Base-by-base conservation (phyloP, 1,284 basidiomycete genomes). In the Ustilago hordei region DNA sequence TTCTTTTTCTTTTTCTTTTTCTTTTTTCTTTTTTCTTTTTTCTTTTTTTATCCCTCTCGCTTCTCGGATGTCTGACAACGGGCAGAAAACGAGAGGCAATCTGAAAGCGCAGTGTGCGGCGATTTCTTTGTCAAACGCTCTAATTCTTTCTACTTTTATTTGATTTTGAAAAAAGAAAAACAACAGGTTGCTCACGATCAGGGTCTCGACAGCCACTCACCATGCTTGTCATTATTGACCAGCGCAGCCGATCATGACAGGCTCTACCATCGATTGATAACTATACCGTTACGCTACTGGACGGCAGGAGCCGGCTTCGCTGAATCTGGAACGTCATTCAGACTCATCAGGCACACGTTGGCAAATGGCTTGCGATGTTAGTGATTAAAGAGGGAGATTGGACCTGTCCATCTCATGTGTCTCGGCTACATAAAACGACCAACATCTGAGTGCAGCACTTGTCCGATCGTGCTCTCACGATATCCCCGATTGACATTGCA, bases 21-120 rank as follows among this genome's bases (percentile, higher is more conserved):
- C n/a, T 60, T 35, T 52, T 38, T 23, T 23, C 61, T 60, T 35
- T 52, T 38, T 23, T 23, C 61, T 56, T 45, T 32, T 60, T 35
- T 53, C 23, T 28, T 3, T 28, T 28, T 28, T 28, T 28, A 28
- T 28, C 23, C 23, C 23, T 3, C 28, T 62, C 17, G 39, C 50
- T 19, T 53, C 55, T 58, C 53, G 61, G 60, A 47, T 45, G 38
- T 17, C 31, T 23, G 43, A 45, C 43, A 45, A 55, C 41, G 50
- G 55, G 50, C 50, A 39, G 50, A 45, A 62, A 7, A 19, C 43
- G n/a, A 45, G 43, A 45, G 43, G 39, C 15, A 43, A 28, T 28
- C 39, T 17, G 15, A 17, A 17, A 53, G n/a, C n/a, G n/a, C 15
- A 43, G 39, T 28, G n/a, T 41, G 54, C 38, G 54, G 48, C 48